phyloP scores from a whole-genome alignment of 2,329 filamentous ascomycete genomes.

The Sclerotinia glacialis region DNA sequence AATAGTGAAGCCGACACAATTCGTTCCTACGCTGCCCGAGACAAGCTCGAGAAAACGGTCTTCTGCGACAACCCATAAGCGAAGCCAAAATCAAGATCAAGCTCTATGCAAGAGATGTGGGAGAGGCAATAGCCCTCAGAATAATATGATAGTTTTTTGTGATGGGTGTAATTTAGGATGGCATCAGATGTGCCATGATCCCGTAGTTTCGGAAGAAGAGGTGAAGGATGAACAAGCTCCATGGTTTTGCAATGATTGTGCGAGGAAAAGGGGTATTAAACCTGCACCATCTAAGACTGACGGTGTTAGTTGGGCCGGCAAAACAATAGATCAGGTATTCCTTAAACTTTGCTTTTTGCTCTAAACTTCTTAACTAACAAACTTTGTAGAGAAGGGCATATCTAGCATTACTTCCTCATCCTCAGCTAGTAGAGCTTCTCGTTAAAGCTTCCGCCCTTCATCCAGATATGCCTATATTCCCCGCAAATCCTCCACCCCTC shows the following conservation, averaged over 20 bases:
- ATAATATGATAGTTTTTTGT: constrained; percentile 82
- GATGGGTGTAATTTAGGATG: constrained; percentile 76
- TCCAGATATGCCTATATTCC: constrained; percentile 66
- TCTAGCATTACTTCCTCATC: constrained; percentile 58
- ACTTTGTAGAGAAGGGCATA: constrained; percentile 57
- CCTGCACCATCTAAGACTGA: constrained; percentile 35
- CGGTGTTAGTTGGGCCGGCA: constrained; percentile 37
- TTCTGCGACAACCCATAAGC: constrained; percentile 47
- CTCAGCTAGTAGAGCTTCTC: constrained; percentile 62
- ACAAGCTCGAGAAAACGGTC: constrained; percentile 43
- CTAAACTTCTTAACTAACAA: constrained; percentile 23
- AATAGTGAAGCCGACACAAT: constrained; percentile 63
- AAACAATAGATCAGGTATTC: constrained; percentile 44
- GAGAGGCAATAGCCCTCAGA: constrained; percentile 66
- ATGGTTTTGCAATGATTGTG: constrained; percentile 70
- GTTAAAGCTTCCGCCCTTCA: constrained; percentile 59
- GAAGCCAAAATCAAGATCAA: constrained; percentile 53
- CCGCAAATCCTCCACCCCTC: constrained; percentile 31
- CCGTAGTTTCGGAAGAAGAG: constrained; percentile 67
- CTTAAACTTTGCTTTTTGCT: constrained; percentile 4
- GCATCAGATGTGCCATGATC: constrained; percentile 80
- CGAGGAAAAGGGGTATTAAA: constrained; percentile 47
- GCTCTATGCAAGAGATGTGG: constrained; percentile 70
- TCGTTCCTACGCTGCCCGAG: constrained; percentile 55
- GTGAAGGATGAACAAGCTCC: constrained; percentile 63